These are phyloP conservation scores for Plasmodium gaboni DNA, from an alignment of 169 alveolate genomes.

Conservation along the genomic window DNA sequence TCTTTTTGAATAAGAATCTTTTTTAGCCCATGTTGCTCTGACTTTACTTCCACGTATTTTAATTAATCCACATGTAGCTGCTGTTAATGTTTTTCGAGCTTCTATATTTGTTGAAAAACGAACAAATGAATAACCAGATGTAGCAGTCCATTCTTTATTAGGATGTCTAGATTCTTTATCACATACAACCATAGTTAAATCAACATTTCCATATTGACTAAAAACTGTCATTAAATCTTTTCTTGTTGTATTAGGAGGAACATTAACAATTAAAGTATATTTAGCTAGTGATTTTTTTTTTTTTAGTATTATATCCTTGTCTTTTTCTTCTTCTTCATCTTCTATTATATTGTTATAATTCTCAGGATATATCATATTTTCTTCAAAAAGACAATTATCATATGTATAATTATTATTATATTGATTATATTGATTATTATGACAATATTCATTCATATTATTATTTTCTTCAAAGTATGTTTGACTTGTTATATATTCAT, in stretches of 20 bases:
- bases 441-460: too few species aligned
- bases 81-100: conserved; percentile 79
- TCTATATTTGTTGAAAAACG: conserved; percentile 78
- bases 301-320: neutral
- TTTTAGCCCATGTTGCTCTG: conserved; percentile 84
- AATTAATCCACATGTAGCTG: conserved; percentile 74
- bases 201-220: conserved; percentile 81
- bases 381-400: too few species aligned
- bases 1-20: conserved; percentile 80
- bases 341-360: neutral
- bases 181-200: conserved; percentile 83
- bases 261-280: conserved; percentile 80
- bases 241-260: conserved; percentile 81
- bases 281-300: conserved; percentile 49
- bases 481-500: too few species aligned
- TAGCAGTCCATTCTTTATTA: conserved; percentile 84
- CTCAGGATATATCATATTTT: too few species aligned
- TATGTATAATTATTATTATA: too few species aligned
- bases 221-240: conserved; percentile 76
- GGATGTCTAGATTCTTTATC: conserved; percentile 82
- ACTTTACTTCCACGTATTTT: conserved; percentile 81
- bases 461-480: too few species aligned
- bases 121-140: conserved; percentile 83
- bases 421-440: too few species aligned
- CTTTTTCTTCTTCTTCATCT: neutral